A percentile compares a stretch with the other conserved stretches of the same genome.
These are phyloP conservation scores for Erysimum cheiranthoides DNA, from an alignment of 345 rosid genomes.

Conservation along the genomic window DNA sequence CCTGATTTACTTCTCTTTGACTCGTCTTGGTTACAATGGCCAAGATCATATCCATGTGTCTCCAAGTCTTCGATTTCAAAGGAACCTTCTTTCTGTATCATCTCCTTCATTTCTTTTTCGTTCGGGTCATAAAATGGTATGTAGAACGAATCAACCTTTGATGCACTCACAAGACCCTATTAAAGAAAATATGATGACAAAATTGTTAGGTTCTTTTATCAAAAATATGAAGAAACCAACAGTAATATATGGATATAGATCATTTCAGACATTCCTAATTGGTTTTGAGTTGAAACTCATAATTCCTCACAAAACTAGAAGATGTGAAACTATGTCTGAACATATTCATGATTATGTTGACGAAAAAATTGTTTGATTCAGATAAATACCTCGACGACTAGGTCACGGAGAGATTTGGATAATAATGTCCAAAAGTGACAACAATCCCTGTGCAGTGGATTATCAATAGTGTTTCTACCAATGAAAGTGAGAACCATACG, in stretches of 20 bases:
- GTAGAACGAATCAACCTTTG: slow-evolving; percentile 48
- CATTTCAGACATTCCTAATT: neutral
- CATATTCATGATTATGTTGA: neutral
- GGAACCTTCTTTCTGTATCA: slow-evolving; percentile 46
- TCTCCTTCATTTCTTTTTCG: slow-evolving; percentile 37
- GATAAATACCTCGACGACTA: slow-evolving; percentile 49
- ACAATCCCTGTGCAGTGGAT: slow-evolving; percentile 48
- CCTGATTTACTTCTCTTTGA: slow-evolving; percentile 37
- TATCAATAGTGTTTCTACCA: slow-evolving; percentile 43
- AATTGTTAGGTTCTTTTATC: neutral
- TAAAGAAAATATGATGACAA: neutral
- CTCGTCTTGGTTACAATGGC: slow-evolving; percentile 39
- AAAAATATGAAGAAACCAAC: neutral
- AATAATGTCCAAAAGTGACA: slow-evolving; percentile 44
- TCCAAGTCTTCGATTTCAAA: slow-evolving; percentile 34
- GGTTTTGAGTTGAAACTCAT: neutral
- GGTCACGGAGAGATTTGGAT: slow-evolving; percentile 43
- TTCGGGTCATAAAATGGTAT: slow-evolving; percentile 44
- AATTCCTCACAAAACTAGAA: neutral
- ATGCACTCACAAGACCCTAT: slow-evolving; percentile 50
- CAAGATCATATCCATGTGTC: slow-evolving; percentile 37
- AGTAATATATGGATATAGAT: neutral
- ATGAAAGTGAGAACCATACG: slow-evolving; percentile 48
- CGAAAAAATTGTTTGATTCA: neutral
- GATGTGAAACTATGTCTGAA: neutral